These are phyloP conservation scores for Cardiospermum halicacabum DNA, from an alignment of 345 rosid genomes.

Conservation along the genomic window DNA sequence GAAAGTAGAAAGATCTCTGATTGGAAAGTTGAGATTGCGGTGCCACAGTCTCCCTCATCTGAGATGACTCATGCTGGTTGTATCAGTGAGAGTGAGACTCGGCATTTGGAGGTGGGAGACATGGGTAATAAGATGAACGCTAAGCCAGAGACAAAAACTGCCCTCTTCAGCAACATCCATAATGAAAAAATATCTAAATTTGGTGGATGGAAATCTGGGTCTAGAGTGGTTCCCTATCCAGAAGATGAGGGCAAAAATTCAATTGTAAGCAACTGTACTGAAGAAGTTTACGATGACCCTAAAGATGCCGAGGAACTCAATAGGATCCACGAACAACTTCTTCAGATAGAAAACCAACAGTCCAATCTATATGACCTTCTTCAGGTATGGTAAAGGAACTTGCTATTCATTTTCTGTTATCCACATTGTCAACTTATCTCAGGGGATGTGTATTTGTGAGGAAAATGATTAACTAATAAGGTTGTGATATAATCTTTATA, in stretches of 20 bases:
- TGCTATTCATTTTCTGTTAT: background rate
- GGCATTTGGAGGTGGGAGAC: slow-evolving; percentile 26
- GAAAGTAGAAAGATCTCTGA: slow-evolving; percentile 26
- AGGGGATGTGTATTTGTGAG: background rate
- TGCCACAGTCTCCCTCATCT: slow-evolving; percentile 17
- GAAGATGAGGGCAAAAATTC: slow-evolving; percentile 40
- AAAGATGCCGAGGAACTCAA: slow-evolving; percentile 64
- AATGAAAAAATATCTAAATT: slow-evolving; percentile 37
- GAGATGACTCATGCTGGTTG: slow-evolving; percentile 23
- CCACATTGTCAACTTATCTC: background rate
- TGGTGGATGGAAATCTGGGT: slow-evolving; percentile 46
- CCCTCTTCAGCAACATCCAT: slow-evolving; percentile 26
- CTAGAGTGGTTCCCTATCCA: slow-evolving; percentile 52
- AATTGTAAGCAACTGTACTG: slow-evolving; percentile 18
- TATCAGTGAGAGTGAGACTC: slow-evolving; percentile 15
- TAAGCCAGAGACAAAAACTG: slow-evolving; percentile 40
- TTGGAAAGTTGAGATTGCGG: slow-evolving; percentile 33
- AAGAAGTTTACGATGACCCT: slow-evolving; percentile 35
- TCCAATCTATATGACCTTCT: slow-evolving; percentile 67
- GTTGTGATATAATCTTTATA: too few relatives aligned
- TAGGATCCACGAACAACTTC: slow-evolving; percentile 61
- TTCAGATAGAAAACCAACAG: slow-evolving; percentile 87
- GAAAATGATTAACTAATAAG: background rate
- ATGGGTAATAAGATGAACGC: slow-evolving; percentile 22
- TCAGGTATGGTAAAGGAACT: slow-evolving; percentile 50